Evolutionary conservation across 495 filamentous ascomycete genomes (phyloP).

Genomic region (Aspergillus conjunctus): DNA sequence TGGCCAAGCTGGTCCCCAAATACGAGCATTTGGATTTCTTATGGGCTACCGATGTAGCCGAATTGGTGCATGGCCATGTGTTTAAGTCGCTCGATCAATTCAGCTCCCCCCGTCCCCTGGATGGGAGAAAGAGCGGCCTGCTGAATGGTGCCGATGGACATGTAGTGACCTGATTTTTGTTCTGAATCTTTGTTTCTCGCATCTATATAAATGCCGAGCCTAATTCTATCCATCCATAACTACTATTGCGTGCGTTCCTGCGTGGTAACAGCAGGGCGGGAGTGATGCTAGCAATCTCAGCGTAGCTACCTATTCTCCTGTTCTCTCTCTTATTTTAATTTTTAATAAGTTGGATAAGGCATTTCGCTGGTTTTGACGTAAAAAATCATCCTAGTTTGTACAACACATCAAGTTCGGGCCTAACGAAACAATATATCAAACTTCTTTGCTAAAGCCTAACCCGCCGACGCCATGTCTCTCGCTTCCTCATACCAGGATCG

Average conservation of each 20-base stretch:
- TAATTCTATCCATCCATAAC: not conserved
- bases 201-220: constrained; percentile 2
- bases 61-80: constrained; percentile 85
- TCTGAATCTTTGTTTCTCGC: not conserved
- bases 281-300: constrained; percentile 3
- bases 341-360: too few species aligned
- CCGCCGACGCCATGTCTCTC: not conserved
- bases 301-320: too few species aligned
- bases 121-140: constrained; percentile 6
- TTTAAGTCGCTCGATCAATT: constrained; percentile 81
- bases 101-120: constrained; percentile 13
- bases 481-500: not conserved
- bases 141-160: constrained; percentile 18
- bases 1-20: constrained; percentile 79
- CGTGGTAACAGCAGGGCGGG: constrained; percentile 2
- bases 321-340: too few species aligned
- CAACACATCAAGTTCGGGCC: not conserved
- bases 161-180: constrained; percentile 12
- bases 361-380: too few species aligned
- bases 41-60: constrained; percentile 86
- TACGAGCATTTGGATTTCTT: constrained; percentile 98
- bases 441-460: not conserved
- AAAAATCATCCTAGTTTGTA: too few species aligned
- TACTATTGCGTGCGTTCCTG: constrained; percentile 11
- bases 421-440: not conserved